phyloP scores from a whole-genome alignment of 768 basidiomycete genomes.

The Lactifluus rugatus region DNA sequence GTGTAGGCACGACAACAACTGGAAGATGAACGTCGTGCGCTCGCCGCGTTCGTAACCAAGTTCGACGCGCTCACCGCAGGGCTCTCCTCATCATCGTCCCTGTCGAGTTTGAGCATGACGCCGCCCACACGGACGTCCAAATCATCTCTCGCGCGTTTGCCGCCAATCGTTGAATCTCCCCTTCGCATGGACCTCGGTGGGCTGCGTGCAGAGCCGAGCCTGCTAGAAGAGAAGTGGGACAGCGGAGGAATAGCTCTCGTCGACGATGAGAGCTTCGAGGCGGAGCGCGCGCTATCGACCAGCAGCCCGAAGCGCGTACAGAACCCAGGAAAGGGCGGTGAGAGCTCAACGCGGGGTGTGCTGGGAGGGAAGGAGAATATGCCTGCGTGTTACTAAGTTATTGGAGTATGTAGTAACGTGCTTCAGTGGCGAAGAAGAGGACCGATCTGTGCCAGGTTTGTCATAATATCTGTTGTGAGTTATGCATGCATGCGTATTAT shows the following conservation, averaged over 20 bases:
- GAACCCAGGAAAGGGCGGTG: slow-evolving; percentile 26
- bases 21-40: slow-evolving; percentile 68
- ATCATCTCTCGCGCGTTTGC: slow-evolving; percentile 21
- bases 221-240: slow-evolving; percentile 31
- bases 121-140: slow-evolving; percentile 24
- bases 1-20: slow-evolving; percentile 46
- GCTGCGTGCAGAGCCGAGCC: slow-evolving; percentile 25
- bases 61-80: slow-evolving; percentile 64
- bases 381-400: slow-evolving; percentile 15
- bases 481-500: neutral
- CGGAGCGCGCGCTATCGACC: slow-evolving; percentile 18
- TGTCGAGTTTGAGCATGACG: slow-evolving; percentile 1
- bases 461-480: neutral
- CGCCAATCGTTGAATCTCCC: slow-evolving; percentile 37
- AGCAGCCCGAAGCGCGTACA: slow-evolving; percentile 23
- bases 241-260: slow-evolving; percentile 15
- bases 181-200: slow-evolving; percentile 35
- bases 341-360: slow-evolving; percentile 31
- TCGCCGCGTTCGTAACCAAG: slow-evolving; percentile 72
- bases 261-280: slow-evolving; percentile 28
- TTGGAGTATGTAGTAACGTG: neutral
- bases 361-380: slow-evolving; percentile 44
- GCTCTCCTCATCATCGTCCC: slow-evolving; percentile 1
- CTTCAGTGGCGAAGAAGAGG: neutral
- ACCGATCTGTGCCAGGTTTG: neutral